Base-by-base conservation (phyloP, 106 monocot genomes). In the Hemerocallis citrina region DNA sequence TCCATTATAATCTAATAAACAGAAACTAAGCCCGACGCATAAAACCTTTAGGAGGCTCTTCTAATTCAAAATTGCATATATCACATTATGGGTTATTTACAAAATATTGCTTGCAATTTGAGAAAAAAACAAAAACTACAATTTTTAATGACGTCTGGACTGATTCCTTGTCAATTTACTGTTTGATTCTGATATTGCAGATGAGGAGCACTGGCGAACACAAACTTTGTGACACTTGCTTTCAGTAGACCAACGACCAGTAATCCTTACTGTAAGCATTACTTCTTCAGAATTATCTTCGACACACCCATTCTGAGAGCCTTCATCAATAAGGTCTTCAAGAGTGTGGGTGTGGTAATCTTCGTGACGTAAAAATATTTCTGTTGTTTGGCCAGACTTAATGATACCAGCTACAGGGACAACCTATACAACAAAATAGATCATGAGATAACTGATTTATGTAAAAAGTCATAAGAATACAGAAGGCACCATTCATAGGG, bases 221-320 rank as follows among this genome's bases (percentile, higher is more conserved):
- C 32, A 62, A 30, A 80, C 60, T 2, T 31, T 51, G 33, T 85
- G 79, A 37, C 36, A 52, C 67, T 45, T 76, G 20, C 28, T 66
- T 20, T 64, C 59, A 0, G 67, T 67, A 33, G 73, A 77, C 52
- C 57, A 61, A 9, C 66, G 66, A 11, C 85, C 76, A 9, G 24
- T 65, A 15, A 85, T 55, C 8, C 73, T 79, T 19, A 85, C 51
- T 30, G 63, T 27, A 10, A 85, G 29, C n/a, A 57, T 32, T n/a
- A 64, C 79, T 42, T 76, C 79, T 31, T 80, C 85, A 34, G 62
- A 57, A 6, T 57, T 63, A 42, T 85, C 76, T 70, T 85, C 76
- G 22, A 62, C 49, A 65, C 62, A 77, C 62, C 69, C 62, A 34
- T 66, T 76, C 12, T 77, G 64, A 29, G 76, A 35, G 55, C 59